Evolutionary conservation across 1,284 basidiomycete genomes (phyloP).

Genomic region (Coniferiporia sulphurascens): DNA sequence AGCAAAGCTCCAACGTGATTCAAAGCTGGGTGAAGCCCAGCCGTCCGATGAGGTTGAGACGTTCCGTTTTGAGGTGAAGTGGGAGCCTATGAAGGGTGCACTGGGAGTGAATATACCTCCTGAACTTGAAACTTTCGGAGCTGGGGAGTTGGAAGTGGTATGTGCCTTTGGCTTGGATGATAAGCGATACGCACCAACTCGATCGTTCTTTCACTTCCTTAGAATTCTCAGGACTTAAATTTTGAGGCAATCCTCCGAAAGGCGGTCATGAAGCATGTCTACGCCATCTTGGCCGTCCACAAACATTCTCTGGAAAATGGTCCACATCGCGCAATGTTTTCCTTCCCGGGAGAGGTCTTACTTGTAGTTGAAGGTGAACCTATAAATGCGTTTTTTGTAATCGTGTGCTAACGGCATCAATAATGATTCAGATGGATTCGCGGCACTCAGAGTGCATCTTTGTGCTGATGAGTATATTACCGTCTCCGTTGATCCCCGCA

Average conservation of each 20-base stretch:
- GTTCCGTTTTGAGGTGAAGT: conserved; percentile 51
- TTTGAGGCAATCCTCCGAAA: conserved; percentile 58
- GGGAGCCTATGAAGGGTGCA: conserved; percentile 61
- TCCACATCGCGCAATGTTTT: conserved; percentile 50
- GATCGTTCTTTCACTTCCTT: conserved; percentile 2
- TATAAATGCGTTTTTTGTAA: conserved; percentile 9
- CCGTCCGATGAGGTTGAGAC: conserved; percentile 71
- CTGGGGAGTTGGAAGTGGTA: conserved; percentile 46
- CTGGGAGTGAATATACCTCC: conserved; percentile 49
- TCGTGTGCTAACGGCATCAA: conserved; percentile 9
- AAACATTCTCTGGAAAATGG: conserved; percentile 48
- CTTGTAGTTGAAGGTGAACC: conserved; percentile 49
- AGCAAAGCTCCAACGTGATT: conserved; percentile 55
- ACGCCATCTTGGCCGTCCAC: conserved; percentile 51
- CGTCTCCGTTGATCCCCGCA: conserved; percentile 67
- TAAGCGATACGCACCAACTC: not conserved
- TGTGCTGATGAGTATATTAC: conserved; percentile 70
- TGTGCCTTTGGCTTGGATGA: conserved; percentile 17
- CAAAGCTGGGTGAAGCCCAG: conserved; percentile 46
- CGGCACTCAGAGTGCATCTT: conserved; percentile 57
- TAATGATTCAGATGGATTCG: conserved; percentile 38
- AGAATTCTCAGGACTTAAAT: conserved; percentile 67
- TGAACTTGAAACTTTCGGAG: conserved; percentile 36
- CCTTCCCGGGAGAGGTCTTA: conserved; percentile 49
- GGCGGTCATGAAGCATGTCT: conserved; percentile 57